Evolutionary conservation across 2,329 filamentous ascomycete genomes (phyloP).

Genomic region (Aspergillus terreus): DNA sequence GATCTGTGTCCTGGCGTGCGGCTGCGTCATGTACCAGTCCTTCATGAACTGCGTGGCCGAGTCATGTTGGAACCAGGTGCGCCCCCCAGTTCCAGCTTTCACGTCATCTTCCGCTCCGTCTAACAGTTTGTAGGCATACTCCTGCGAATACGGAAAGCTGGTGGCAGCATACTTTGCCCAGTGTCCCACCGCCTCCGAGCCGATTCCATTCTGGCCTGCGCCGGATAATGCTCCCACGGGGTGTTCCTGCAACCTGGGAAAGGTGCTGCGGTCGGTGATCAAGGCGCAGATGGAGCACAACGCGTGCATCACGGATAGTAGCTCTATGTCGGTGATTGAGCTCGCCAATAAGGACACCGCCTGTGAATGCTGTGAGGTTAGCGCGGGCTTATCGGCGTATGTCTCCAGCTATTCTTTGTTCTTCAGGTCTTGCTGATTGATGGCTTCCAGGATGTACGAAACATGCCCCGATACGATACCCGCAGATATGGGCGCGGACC

Average conservation of each 20-base stretch:
- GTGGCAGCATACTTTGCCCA: slow-evolving; percentile 2
- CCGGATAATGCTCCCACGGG: slow-evolving; percentile 13
- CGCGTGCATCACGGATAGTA: too few species aligned
- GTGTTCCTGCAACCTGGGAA: slow-evolving; percentile 18
- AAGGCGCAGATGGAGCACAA: background rate
- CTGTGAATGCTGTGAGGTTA: slow-evolving; percentile 15
- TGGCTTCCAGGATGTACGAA: slow-evolving; percentile 8
- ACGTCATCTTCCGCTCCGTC: too few species aligned
- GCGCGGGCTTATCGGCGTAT: slow-evolving; percentile 14
- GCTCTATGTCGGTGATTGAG: too few species aligned
- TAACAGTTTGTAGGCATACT: background rate
- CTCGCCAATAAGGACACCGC: background rate
- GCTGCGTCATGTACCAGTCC: slow-evolving; percentile 4
- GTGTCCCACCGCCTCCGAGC: slow-evolving; percentile 4
- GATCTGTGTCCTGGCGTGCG: slow-evolving; percentile 1
- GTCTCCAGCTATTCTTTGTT: background rate
- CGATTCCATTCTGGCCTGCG: slow-evolving; percentile 15
- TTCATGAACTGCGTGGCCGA: slow-evolving; percentile 12
- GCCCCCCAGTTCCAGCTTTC: background rate
- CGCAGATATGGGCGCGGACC: slow-evolving; percentile 6
- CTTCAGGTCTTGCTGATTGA: background rate
- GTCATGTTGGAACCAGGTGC: slow-evolving; percentile 18
- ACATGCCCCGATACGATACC: slow-evolving; percentile 15
- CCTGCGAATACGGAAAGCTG: slow-evolving; percentile 1
- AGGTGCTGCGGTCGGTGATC: background rate